A percentile compares a stretch with the other conserved stretches of the same genome.
phyloP scores from a whole-genome alignment of 768 basidiomycete genomes.

The Pisolithus albus region DNA sequence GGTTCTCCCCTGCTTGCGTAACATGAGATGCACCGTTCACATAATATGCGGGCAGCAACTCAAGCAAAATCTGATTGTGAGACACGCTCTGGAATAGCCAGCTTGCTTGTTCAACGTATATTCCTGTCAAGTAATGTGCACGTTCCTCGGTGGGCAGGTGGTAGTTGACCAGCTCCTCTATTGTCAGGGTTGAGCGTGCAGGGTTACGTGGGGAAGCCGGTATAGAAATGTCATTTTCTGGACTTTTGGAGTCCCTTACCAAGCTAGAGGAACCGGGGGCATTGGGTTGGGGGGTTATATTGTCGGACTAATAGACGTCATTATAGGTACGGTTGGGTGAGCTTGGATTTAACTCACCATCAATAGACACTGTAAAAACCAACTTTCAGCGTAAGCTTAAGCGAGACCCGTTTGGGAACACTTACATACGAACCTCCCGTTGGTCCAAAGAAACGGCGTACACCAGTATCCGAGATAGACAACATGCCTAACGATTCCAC shows the following conservation, averaged over 20 bases:
- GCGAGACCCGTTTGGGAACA: background rate
- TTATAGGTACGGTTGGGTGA: conserved; percentile 1
- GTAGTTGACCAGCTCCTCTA: conserved; percentile 39
- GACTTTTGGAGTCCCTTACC: conserved; percentile 20
- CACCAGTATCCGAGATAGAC: conserved; percentile 52
- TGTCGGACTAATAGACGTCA: conserved; percentile 24
- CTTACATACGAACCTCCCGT: conserved; percentile 64
- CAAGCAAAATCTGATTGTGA: conserved; percentile 38
- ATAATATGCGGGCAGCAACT: conserved; percentile 39
- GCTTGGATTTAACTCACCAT: conserved; percentile 19
- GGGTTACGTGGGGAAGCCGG: conserved; percentile 61
- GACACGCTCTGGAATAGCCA: conserved; percentile 50
- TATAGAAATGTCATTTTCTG: conserved; percentile 42
- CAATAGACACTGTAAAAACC: conserved; percentile 23
- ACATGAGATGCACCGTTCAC: conserved; percentile 11
- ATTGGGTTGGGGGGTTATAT: conserved; percentile 7
- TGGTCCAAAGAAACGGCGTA: conserved; percentile 57
- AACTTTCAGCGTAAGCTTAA: background rate
- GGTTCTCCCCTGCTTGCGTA: conserved; percentile 34
- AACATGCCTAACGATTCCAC: conserved; percentile 56
- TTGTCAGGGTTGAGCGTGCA: conserved; percentile 39
- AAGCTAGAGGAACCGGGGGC: conserved; percentile 21
- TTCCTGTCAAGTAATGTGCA: conserved; percentile 38
- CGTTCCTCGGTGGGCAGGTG: conserved; percentile 50
- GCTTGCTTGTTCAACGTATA: conserved; percentile 41